Percentiles rank a stretch among this genome's conserved stretches.
These are phyloP conservation scores for Cordia subcordata DNA, from an alignment of 257 asterid species.

Conservation along the genomic window DNA sequence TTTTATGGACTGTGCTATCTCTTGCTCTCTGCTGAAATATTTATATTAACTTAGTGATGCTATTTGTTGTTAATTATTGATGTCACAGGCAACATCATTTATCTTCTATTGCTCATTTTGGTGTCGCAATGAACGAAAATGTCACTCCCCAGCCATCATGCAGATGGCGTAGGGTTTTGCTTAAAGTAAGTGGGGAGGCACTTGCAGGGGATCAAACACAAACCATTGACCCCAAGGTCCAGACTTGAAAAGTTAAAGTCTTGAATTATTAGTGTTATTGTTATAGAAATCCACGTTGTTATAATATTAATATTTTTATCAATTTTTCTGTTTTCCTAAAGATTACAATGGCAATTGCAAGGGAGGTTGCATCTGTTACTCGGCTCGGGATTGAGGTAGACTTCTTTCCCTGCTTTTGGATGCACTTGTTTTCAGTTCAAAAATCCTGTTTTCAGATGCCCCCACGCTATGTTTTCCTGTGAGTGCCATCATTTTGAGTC, in stretches of 20 bases:
- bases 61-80: slow-evolving; percentile 3
- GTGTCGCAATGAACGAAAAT: slow-evolving; percentile 44
- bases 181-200: slow-evolving; percentile 99
- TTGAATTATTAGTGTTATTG: too few species aligned
- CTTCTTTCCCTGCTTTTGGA: background rate
- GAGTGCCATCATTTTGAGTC: too few species aligned
- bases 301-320: background rate
- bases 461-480: too few species aligned
- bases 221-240: slow-evolving; percentile 94
- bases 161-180: slow-evolving; percentile 95
- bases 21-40: background rate
- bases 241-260: background rate
- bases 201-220: slow-evolving; percentile 93
- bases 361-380: slow-evolving; percentile 95
- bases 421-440: background rate
- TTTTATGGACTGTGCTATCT: too few species aligned
- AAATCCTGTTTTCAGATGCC: too few species aligned
- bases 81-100: slow-evolving; percentile 41
- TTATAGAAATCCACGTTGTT: background rate
- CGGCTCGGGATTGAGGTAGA: slow-evolving; percentile 91
- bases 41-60: background rate
- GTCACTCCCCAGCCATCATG: slow-evolving; percentile 38
- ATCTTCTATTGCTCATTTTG: slow-evolving; percentile 51
- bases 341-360: slow-evolving; percentile 94
- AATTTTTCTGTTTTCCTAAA: slow-evolving; percentile 13